These are phyloP conservation scores for Colletotrichum chrysophilum DNA, from an alignment of 2,329 filamentous ascomycete species.

Conservation along the genomic window DNA sequence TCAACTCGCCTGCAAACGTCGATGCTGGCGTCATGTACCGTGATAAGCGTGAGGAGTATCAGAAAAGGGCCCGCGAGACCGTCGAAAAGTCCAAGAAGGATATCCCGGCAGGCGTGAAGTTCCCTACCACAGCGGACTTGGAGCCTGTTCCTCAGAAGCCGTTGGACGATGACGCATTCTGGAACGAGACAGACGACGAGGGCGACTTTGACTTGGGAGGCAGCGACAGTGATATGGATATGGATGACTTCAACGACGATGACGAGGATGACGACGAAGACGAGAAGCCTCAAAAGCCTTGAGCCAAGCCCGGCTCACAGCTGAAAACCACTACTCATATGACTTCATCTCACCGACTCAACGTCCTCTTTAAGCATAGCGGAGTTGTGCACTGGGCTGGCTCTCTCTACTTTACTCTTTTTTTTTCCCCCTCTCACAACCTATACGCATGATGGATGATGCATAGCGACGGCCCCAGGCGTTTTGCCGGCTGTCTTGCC, in stretches of 20 bases:
- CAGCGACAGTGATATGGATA: slow-evolving; percentile 70
- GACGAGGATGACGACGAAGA: slow-evolving; percentile 64
- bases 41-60: slow-evolving; percentile 73
- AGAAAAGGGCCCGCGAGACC: slow-evolving; percentile 69
- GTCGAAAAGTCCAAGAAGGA: slow-evolving; percentile 78
- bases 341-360: not conserved
- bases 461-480: slow-evolving; percentile 24
- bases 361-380: not conserved
- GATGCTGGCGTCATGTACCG: slow-evolving; percentile 89
- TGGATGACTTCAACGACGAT: slow-evolving; percentile 64
- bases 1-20: slow-evolving; percentile 92
- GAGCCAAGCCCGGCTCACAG: not conserved
- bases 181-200: slow-evolving; percentile 78
- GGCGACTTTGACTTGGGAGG: slow-evolving; percentile 72
- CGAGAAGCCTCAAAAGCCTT: slow-evolving; percentile 29
- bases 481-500: slow-evolving; percentile 19
- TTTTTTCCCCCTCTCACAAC: not conserved
- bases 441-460: slow-evolving; percentile 18
- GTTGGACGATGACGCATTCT: slow-evolving; percentile 79
- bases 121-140: slow-evolving; percentile 77
- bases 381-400: not conserved
- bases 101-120: slow-evolving; percentile 78
- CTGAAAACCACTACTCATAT: not conserved
- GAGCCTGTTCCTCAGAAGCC: slow-evolving; percentile 64
- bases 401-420: not conserved